phyloP scores from a whole-genome alignment of 495 filamentous ascomycete species.

The Hypoxylon trugodes region DNA sequence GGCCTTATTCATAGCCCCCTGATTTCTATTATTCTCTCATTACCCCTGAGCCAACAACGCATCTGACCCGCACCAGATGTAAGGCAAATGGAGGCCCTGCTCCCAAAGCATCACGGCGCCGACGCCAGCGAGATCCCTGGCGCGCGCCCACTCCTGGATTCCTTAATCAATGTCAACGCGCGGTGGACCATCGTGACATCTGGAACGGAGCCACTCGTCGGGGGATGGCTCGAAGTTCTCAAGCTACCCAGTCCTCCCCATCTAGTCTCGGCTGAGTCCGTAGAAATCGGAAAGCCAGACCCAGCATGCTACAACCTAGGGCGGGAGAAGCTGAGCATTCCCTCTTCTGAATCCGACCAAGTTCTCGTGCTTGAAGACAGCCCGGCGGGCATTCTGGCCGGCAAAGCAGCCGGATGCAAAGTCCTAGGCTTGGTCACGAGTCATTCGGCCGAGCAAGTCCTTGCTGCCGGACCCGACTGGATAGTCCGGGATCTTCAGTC shows the following conservation, averaged over 20 bases:
- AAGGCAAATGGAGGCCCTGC: constrained; percentile 75
- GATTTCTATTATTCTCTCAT: constrained; percentile 5
- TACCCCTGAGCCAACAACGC: not conserved
- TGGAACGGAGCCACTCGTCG: constrained; percentile 80
- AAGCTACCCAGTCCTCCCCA: constrained; percentile 74
- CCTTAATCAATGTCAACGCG: constrained; percentile 55
- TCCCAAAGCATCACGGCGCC: constrained; percentile 76
- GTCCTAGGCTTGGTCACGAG: constrained; percentile 90
- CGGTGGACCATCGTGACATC: constrained; percentile 95
- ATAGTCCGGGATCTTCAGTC: constrained; percentile 82
- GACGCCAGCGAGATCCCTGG: constrained; percentile 88
- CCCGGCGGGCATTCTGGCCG: constrained; percentile 87
- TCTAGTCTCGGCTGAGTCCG: constrained; percentile 87
- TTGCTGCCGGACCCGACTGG: constrained; percentile 83
- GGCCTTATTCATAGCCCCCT: too few relatives aligned
- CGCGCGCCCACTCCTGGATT: constrained; percentile 53
- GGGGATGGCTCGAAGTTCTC: constrained; percentile 85
- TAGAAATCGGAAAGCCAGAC: constrained; percentile 85
- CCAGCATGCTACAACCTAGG: constrained; percentile 86
- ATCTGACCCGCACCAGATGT: constrained; percentile 67
- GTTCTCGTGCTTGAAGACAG: constrained; percentile 91
- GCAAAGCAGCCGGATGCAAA: constrained; percentile 88
- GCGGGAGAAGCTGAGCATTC: constrained; percentile 66
- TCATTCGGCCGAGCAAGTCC: constrained; percentile 75
- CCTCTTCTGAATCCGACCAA: constrained; percentile 38